These are phyloP conservation scores for Sistotremastrum niveocremeum DNA, from an alignment of 768 basidiomycete species.

Conservation along the genomic window DNA sequence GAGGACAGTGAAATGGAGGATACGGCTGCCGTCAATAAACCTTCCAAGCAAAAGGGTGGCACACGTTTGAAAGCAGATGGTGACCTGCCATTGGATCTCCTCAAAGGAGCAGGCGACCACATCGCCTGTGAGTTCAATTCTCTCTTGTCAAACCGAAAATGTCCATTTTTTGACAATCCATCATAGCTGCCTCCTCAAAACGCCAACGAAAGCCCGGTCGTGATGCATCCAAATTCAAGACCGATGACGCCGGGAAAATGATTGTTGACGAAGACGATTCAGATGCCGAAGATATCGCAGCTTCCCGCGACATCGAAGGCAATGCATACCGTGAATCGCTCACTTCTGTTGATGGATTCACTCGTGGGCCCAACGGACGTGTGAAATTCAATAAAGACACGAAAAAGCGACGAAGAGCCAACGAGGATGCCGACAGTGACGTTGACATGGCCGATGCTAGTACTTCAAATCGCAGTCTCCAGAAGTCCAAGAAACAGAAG, in stretches of 20 bases:
- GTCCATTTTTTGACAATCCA: neutral
- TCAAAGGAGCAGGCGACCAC: slow-evolving; percentile 63
- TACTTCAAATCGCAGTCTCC: slow-evolving; percentile 22
- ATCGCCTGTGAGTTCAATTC: slow-evolving; percentile 46
- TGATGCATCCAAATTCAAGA: slow-evolving; percentile 78
- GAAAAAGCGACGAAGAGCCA: slow-evolving; percentile 75
- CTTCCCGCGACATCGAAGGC: slow-evolving; percentile 45
- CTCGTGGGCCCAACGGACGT: slow-evolving; percentile 67
- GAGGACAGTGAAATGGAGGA: slow-evolving; percentile 44
- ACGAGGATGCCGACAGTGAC: slow-evolving; percentile 40
- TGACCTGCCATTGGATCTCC: slow-evolving; percentile 90
- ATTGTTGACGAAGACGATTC: slow-evolving; percentile 39
- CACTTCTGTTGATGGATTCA: slow-evolving; percentile 82
- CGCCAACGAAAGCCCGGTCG: slow-evolving; percentile 70
- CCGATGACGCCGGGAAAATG: slow-evolving; percentile 75
- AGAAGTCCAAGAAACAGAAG: slow-evolving; percentile 41
- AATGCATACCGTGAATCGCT: slow-evolving; percentile 74
- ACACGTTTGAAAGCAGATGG: slow-evolving; percentile 73
- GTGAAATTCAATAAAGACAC: slow-evolving; percentile 96
- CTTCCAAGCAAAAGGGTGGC: slow-evolving; percentile 27
- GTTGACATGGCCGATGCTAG: slow-evolving; percentile 70
- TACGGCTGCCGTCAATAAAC: slow-evolving; percentile 21
- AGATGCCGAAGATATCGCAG: slow-evolving; percentile 19
- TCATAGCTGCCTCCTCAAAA: slow-evolving; percentile 28
- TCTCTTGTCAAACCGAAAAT: neutral